Evolutionary conservation across 106 monocot species (phyloP).

Genomic region (Alisma plantagoaquatica): DNA sequence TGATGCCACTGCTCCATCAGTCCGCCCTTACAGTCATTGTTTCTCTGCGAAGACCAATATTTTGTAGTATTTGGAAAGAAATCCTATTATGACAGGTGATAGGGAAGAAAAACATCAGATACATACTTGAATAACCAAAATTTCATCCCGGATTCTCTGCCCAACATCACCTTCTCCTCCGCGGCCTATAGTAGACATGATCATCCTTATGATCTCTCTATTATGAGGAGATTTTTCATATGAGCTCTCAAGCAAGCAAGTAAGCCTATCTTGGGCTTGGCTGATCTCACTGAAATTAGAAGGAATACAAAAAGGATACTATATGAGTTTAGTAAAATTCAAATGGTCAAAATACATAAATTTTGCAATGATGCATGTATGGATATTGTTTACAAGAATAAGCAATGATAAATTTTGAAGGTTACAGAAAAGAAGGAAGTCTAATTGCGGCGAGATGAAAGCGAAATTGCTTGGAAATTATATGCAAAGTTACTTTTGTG

Average conservation of each 20-base stretch:
- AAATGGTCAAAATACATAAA: too few relatives aligned
- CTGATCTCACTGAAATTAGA: conserved; percentile 71
- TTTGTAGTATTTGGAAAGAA: too few relatives aligned
- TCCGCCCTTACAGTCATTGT: conserved; percentile 85
- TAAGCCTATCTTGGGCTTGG: conserved; percentile 87
- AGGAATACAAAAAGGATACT: too few relatives aligned
- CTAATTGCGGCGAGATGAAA: too few relatives aligned
- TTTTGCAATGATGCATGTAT: too few relatives aligned
- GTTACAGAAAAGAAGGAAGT: too few relatives aligned
- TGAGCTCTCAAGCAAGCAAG: conserved; percentile 44
- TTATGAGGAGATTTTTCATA: conserved; percentile 46
- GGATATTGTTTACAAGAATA: too few relatives aligned
- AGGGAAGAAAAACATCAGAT: conserved; percentile 2
- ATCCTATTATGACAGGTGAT: too few relatives aligned
- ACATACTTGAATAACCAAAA: conserved; percentile 75
- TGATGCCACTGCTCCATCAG: conserved; percentile 99
- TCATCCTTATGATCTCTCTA: conserved; percentile 63
- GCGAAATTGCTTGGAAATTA: too few relatives aligned
- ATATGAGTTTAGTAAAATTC: too few relatives aligned
- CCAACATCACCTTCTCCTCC: conserved; percentile 99
- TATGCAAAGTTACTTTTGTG: too few relatives aligned
- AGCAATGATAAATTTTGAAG: too few relatives aligned
- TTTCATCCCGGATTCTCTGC: conserved; percentile 92
- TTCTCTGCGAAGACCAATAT: conserved; percentile 34
- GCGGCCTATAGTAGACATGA: conserved; percentile 86